Evolutionary conservation across 1,284 basidiomycete genomes (phyloP).

Genomic region (Exsudoporus floridanus): DNA sequence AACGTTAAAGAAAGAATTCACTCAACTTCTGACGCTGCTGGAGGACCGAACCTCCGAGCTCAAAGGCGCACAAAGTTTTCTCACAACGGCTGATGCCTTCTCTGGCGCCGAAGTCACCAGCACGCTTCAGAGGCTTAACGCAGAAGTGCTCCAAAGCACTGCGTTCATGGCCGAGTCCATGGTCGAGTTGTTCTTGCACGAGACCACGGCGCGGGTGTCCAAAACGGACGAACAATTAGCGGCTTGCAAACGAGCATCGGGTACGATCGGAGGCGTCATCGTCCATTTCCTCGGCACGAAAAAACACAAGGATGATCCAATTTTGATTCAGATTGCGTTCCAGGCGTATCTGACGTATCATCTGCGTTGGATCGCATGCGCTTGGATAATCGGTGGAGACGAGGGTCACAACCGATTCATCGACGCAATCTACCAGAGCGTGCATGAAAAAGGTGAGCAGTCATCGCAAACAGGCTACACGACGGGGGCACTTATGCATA

Average conservation of each 20-base stretch:
- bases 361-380: constrained; percentile 29
- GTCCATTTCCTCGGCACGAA: constrained; percentile 33
- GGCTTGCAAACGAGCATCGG: constrained; percentile 26
- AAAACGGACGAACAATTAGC: constrained; percentile 27
- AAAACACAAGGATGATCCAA: constrained; percentile 33
- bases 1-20: constrained; percentile 30
- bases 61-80: constrained; percentile 39
- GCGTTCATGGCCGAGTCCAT: constrained; percentile 38
- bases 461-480: not conserved
- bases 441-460: constrained; percentile 25
- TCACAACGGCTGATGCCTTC: constrained; percentile 33
- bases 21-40: constrained; percentile 27
- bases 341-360: constrained; percentile 32
- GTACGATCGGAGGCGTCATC: constrained; percentile 21
- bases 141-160: constrained; percentile 37
- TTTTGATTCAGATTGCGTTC: constrained; percentile 36
- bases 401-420: constrained; percentile 25
- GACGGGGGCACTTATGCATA: not conserved
- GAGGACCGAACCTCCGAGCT: constrained; percentile 37
- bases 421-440: constrained; percentile 28
- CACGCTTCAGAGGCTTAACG: constrained; percentile 36
- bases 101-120: constrained; percentile 36
- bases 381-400: constrained; percentile 36
- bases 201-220: not conserved
- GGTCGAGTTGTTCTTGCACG: constrained; percentile 31